Evolutionary conservation across 176 grass and related monocot species (phyloP).

Genomic region (Musa itinerans): DNA sequence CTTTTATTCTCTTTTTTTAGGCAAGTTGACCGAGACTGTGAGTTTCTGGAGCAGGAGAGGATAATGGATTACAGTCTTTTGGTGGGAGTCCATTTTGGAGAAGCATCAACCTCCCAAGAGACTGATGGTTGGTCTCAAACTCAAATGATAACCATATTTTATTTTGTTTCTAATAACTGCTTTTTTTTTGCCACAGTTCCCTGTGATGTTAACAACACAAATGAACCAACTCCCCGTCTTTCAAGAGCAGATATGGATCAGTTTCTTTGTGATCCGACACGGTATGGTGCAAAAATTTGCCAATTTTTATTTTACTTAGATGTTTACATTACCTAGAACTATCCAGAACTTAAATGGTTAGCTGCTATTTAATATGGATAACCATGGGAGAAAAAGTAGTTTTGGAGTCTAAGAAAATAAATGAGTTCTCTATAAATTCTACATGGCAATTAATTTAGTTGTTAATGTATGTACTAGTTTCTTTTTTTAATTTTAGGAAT

Average conservation of each 20-base stretch:
- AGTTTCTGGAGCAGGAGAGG: conserved; percentile 81
- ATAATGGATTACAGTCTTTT: conserved; percentile 95
- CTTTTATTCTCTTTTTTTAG: conserved; percentile 20
- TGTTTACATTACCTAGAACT: neutral
- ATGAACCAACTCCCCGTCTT: conserved; percentile 31
- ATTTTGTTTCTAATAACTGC: neutral
- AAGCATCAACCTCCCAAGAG: conserved; percentile 11
- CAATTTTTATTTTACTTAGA: no score
- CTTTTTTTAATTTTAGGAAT: no score
- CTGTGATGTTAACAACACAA: conserved; percentile 17
- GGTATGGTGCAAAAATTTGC: conserved; percentile 22
- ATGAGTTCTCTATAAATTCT: no score
- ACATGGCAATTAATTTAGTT: no score
- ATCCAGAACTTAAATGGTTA: no score
- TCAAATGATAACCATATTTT: conserved; percentile 1
- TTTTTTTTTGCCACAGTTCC: conserved; percentile 25
- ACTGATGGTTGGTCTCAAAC: neutral
- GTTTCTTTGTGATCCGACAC: conserved; percentile 33
- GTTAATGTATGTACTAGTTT: no score
- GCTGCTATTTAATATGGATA: neutral
- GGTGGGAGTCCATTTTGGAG: conserved; percentile 80
- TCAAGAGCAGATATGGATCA: conserved; percentile 32
- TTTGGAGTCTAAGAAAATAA: no score
- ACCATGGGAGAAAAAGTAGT: neutral
- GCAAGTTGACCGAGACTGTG: conserved; percentile 83